Evolutionary conservation across 2,329 filamentous ascomycete species (phyloP).

Genomic region (Alternaria incomplexa): DNA sequence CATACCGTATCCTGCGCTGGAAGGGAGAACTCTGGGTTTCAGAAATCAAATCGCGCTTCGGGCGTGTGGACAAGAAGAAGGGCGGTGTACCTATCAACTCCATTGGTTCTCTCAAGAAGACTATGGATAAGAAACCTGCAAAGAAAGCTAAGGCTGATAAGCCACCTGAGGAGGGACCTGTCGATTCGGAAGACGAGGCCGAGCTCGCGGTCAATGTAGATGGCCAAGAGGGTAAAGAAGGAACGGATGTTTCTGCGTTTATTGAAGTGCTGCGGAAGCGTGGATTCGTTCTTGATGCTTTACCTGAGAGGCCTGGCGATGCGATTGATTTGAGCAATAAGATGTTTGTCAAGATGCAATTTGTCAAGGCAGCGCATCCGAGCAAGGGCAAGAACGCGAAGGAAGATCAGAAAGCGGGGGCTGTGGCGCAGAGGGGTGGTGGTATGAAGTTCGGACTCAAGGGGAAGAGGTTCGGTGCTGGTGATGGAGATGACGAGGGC

Average conservation of each 20-base stretch:
- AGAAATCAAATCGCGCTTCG: constrained; percentile 95
- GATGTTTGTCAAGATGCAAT: constrained; percentile 99
- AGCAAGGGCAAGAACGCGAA: constrained; percentile 75
- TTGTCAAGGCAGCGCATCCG: constrained; percentile 81
- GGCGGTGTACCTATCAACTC: constrained; percentile 63
- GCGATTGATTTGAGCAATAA: constrained; percentile 86
- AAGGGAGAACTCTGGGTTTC: constrained; percentile 97
- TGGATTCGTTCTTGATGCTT: constrained; percentile 76
- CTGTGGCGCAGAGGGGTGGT: constrained; percentile 51
- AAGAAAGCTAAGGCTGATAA: constrained; percentile 53
- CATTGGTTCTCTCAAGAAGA: constrained; percentile 60
- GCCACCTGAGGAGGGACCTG: constrained; percentile 56
- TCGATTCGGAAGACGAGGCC: constrained; percentile 62
- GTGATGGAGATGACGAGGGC: constrained; percentile 49
- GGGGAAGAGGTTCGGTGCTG: constrained; percentile 11
- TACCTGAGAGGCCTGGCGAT: constrained; percentile 60
- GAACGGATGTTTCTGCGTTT: constrained; percentile 88
- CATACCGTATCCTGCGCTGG: constrained; percentile 87
- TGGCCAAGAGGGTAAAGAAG: constrained; percentile 66
- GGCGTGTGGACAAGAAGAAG: constrained; percentile 60
- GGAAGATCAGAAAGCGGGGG: constrained; percentile 36
- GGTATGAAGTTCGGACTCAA: constrained; percentile 38
- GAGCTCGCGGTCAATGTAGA: constrained; percentile 70
- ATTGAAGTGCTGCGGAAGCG: constrained; percentile 79
- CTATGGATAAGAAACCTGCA: constrained; percentile 26